phyloP scores from a whole-genome alignment of 2,329 filamentous ascomycete genomes.

The Pseudopyricularia cyperi region DNA sequence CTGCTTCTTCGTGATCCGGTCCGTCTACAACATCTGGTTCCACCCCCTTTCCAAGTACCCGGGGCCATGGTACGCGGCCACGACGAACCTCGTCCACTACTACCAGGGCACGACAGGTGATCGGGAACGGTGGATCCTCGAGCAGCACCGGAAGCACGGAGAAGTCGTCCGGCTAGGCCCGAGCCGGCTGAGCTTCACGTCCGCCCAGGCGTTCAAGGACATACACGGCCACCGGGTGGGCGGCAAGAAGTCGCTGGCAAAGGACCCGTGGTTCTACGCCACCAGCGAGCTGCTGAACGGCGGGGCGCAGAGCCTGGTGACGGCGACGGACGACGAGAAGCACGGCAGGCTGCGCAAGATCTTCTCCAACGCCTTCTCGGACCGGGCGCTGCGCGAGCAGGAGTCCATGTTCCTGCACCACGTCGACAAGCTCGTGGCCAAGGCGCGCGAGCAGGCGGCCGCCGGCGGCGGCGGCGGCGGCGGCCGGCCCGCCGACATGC shows the following conservation, averaged over 20 bases:
- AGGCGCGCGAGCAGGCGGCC: too few relatives aligned
- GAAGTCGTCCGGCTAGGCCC: slow-evolving; percentile 27
- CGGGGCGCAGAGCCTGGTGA: too few relatives aligned
- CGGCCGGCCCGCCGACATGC: slow-evolving; percentile 26
- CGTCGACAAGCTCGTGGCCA: slow-evolving; percentile 5
- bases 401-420: slow-evolving; percentile 9
- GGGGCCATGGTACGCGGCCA: neutral
- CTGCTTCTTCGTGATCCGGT: neutral
- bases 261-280: neutral
- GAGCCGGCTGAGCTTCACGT: slow-evolving; percentile 25
- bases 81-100: neutral
- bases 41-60: slow-evolving; percentile 2
- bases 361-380: slow-evolving; percentile 11
- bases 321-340: slow-evolving; percentile 9
- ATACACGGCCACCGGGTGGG: slow-evolving; percentile 14
- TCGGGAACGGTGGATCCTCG: slow-evolving; percentile 1
- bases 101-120: neutral
- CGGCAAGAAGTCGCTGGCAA: neutral
- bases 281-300: too few relatives aligned
- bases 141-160: slow-evolving; percentile 22
- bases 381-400: slow-evolving; percentile 11
- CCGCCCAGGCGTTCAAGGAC: slow-evolving; percentile 19
- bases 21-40: slow-evolving; percentile 1
- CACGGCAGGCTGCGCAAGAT: slow-evolving; percentile 3
- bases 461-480: neutral